Percentiles rank a stretch among this genome's conserved stretches.
phyloP scores from a whole-genome alignment of 805 yeast species.

The Wickerhamiella bombiphila region DNA sequence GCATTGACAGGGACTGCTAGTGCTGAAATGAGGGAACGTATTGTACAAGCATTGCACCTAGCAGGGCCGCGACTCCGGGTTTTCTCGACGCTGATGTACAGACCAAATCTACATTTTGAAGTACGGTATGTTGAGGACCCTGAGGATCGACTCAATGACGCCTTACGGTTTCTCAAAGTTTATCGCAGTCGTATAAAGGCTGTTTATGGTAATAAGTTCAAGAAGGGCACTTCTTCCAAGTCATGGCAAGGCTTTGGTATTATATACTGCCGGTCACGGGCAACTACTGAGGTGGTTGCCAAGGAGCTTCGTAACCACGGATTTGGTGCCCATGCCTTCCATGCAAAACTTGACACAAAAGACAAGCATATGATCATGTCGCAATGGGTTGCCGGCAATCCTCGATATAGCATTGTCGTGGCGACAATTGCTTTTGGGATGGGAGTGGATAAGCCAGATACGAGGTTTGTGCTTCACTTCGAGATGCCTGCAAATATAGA shows the following conservation, averaged over 20 bases:
- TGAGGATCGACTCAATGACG: conserved; percentile 14
- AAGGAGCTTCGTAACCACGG: conserved; percentile 45
- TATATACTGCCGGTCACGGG: conserved; percentile 83
- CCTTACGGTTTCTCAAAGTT: conserved; percentile 14
- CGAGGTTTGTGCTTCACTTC: conserved; percentile 77
- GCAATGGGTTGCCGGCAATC: conserved; percentile 58
- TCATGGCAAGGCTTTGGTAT: conserved; percentile 41
- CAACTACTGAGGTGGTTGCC: conserved; percentile 63
- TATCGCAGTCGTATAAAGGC: conserved; percentile 13
- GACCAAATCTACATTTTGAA: conserved; percentile 72
- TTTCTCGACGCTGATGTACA: conserved; percentile 73
- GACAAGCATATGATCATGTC: conserved; percentile 48
- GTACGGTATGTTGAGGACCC: conserved; percentile 43
- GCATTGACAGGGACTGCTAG: conserved; percentile 97
- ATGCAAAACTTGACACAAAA: conserved; percentile 71
- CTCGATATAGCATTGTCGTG: conserved; percentile 54
- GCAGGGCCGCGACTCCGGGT: conserved; percentile 33
- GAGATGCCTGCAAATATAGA: conserved; percentile 82
- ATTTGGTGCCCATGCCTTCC: conserved; percentile 58
- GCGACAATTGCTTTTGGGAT: conserved; percentile 98
- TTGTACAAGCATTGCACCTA: conserved; percentile 58
- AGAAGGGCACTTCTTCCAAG: background rate
- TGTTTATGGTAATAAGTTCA: conserved; percentile 1
- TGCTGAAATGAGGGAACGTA: conserved; percentile 26
- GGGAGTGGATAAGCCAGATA: conserved; percentile 97